Conservation (phyloP, 441 rosid species). For the Euphorbia neoarborescens region DNA sequence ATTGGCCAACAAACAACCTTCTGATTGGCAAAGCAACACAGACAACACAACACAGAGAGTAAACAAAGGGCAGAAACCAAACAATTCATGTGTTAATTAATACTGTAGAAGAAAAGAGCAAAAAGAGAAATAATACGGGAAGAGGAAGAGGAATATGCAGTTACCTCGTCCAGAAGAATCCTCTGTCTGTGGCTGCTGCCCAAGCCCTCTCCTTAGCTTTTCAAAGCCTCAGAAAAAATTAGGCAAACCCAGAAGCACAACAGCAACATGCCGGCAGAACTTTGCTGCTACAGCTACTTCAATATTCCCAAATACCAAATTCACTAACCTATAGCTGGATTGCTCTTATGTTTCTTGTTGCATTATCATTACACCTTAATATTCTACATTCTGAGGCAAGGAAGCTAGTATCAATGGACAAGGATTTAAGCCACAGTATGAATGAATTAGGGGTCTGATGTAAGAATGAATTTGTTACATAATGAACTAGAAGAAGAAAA, state of each 20-base stretch:
- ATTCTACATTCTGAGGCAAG: background rate
- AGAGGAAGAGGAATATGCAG: constrained; percentile 31
- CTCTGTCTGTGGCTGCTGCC: constrained; percentile 54
- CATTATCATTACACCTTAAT: background rate
- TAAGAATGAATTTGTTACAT: too few relatives aligned
- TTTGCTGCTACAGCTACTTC: constrained; percentile 50
- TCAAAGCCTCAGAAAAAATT: constrained; percentile 31
- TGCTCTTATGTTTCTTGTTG: background rate
- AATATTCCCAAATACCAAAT: constrained; percentile 59
- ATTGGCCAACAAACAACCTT: background rate
- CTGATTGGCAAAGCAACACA: background rate
- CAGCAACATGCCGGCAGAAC: constrained; percentile 49
- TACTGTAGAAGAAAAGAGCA: background rate
- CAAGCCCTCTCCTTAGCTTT: constrained; percentile 27
- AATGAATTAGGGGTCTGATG: too few relatives aligned
- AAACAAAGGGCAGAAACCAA: constrained; percentile 4
- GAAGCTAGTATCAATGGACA: background rate
- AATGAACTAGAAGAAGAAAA: too few relatives aligned
- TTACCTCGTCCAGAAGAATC: constrained; percentile 34
- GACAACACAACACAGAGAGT: background rate
- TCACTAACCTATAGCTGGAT: constrained; percentile 47
- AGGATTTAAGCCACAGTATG: background rate
- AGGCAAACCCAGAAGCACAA: constrained; percentile 33
- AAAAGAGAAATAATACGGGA: background rate
- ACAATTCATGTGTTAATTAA: background rate